A percentile compares a stretch with the other conserved stretches of the same genome.
Conservation (phyloP, 2,329 filamentous ascomycete species). For the Sarocladium oryzae region DNA sequence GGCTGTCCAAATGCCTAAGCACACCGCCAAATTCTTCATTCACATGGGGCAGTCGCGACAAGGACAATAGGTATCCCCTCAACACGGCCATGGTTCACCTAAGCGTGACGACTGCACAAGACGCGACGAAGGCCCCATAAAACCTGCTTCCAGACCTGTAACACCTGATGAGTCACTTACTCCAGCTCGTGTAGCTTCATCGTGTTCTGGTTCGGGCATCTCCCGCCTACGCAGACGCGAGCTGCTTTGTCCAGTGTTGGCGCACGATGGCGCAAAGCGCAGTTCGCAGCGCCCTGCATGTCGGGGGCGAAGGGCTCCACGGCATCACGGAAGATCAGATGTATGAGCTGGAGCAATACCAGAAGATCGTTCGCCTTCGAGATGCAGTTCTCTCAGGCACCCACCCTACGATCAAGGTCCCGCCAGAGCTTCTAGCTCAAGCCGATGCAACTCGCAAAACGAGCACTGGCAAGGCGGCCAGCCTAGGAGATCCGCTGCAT, state of each 20-base stretch:
- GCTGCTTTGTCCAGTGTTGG: not conserved
- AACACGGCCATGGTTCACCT: not conserved
- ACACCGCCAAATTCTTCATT: not conserved
- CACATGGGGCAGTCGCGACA: too few species aligned
- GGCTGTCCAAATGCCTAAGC: not conserved
- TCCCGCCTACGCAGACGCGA: not conserved
- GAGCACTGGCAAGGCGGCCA: not conserved
- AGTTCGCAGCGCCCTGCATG: not conserved
- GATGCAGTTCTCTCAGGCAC: slow-evolving; percentile 75
- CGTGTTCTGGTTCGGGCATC: not conserved
- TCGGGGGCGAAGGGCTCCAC: not conserved
- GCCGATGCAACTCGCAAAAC: not conserved
- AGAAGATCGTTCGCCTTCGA: slow-evolving; percentile 73
- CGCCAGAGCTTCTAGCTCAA: slow-evolving; percentile 22
- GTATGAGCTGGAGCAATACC: slow-evolving; percentile 61
- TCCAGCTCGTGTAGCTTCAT: not conserved
- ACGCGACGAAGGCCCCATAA: not conserved
- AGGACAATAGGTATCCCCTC: too few species aligned
- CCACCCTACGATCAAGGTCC: slow-evolving; percentile 57
- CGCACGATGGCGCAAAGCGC: slow-evolving; percentile 2
- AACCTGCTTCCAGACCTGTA: not conserved
- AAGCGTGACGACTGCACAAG: not conserved
- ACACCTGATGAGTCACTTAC: not conserved
- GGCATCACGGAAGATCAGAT: slow-evolving; percentile 37
- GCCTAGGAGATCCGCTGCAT: too few species aligned